These are phyloP conservation scores for Fraxinus greggii DNA, from an alignment of 305 asterid species.

Conservation along the genomic window DNA sequence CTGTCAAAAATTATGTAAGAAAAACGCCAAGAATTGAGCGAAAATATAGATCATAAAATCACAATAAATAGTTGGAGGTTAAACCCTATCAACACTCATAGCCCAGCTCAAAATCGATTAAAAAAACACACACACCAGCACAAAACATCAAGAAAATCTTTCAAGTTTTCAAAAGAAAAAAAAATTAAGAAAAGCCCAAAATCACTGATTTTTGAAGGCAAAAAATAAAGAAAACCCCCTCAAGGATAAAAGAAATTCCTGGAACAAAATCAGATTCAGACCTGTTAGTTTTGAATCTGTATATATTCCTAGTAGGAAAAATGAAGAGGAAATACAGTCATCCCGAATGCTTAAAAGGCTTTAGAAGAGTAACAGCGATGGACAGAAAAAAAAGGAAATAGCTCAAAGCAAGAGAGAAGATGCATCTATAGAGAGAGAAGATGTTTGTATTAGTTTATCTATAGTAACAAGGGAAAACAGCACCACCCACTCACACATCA, in stretches of 20 bases:
- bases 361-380: conserved; percentile 18
- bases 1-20: conserved; percentile 20
- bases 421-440: conserved; percentile 12
- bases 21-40: conserved; percentile 24
- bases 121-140: neutral
- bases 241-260: neutral
- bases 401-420: neutral
- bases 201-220: neutral
- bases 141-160: neutral
- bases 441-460: conserved; percentile 17
- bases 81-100: conserved; percentile 15
- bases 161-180: neutral
- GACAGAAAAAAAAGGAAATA: conserved; percentile 19
- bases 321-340: conserved; percentile 23
- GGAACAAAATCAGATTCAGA: conserved; percentile 20
- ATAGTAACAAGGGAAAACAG: conserved; percentile 35
- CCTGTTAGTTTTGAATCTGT: conserved; percentile 21
- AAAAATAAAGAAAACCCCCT: conserved; percentile 3
- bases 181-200: conserved; percentile 9
- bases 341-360: conserved; percentile 23
- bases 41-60: conserved; percentile 43
- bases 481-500: conserved; percentile 90
- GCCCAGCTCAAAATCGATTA: conserved; percentile 14
- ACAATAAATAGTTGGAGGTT: conserved; percentile 27
- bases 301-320: neutral